Evolutionary conservation across 1,139 yeast species (phyloP).

Genomic region (Saccharomyces hybrid): DNA sequence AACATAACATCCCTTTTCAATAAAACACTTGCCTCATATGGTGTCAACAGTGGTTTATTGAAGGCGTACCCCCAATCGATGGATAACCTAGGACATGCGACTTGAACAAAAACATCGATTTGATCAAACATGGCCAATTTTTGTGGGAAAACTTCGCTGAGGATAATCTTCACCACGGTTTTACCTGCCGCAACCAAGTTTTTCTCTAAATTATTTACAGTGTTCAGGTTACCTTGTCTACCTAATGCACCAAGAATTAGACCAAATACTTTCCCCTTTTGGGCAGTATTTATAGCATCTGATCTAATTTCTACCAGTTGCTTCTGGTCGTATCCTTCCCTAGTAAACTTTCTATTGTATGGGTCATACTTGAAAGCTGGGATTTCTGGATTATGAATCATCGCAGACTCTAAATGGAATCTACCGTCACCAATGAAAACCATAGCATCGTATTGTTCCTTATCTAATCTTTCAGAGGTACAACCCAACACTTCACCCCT

Average conservation of each 20-base stretch:
- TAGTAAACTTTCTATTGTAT: constrained; percentile 80
- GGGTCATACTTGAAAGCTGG: constrained; percentile 96
- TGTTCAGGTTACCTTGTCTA: constrained; percentile 83
- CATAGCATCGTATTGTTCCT: constrained; percentile 62
- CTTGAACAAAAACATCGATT: constrained; percentile 92
- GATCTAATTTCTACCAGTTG: constrained; percentile 70
- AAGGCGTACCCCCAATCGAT: constrained; percentile 99
- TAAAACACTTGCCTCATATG: constrained; percentile 94
- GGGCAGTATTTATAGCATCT: constrained; percentile 60
- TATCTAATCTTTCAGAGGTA: constrained; percentile 74
- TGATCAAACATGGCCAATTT: constrained; percentile 88
- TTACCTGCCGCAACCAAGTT: constrained; percentile 48
- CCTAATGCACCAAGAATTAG: constrained; percentile 92
- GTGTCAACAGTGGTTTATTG: constrained; percentile 82
- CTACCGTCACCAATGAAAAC: constrained; percentile 94
- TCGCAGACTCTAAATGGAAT: constrained; percentile 89
- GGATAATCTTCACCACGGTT: constrained; percentile 67
- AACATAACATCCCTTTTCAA: constrained; percentile 66
- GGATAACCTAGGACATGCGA: constrained; percentile 92
- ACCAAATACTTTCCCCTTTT: constrained; percentile 61
- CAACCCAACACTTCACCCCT: constrained; percentile 97
- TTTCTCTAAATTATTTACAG: constrained; percentile 57
- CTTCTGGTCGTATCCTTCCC: constrained; percentile 79
- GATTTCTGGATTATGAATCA: constrained; percentile 94
- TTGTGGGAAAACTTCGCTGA: constrained; percentile 90